Evolutionary conservation across 257 asterid genomes (phyloP), one percentile per base, ranked within the genome.

Genomic region (Phtheirospermum japonicum): DNA sequence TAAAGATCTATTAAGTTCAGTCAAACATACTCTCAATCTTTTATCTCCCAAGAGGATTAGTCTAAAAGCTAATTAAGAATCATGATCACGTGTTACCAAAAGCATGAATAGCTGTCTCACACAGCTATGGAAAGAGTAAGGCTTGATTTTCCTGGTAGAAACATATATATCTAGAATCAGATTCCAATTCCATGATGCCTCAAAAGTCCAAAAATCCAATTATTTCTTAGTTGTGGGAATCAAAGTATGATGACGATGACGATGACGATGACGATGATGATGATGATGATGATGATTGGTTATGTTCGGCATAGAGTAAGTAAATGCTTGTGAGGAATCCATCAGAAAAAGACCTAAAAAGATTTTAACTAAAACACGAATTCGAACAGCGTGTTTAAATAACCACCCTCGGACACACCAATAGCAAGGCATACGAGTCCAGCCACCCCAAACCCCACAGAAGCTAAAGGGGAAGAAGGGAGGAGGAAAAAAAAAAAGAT

Each of bases 131-230:
- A 43, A 61, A 26, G 30, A 31, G 32, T 2, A 13, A 13, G 17
- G 40, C 2, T 42, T 12, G 40, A 20, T 67, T 58, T 28, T 67
- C 6, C 10, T 26, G 53, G 50, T 18, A 20, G 72, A 11, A 16
- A 49, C 62, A 43, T 55, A 0, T 4, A 71, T 19, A 68, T 20
- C 26, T 51, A 31, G 80, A 66, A 75, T 71, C 76, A 33, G 74
- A 62, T 75, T 71, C 80, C 31, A 4, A 62, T 75, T 71, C 80
- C 20, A 4, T 0, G 4, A 31, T 61, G 80, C 46, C 53, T 57
- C 30, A 46, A 26, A 75, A 56, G 73, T 61, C 71, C 19, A 58
- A 46, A 59, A 45, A 59, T 8, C 16, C 54, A 59, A 13, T 36
- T 4, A 55, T 18, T 55, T 58, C 17, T 43, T 46, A 20, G 60